These are phyloP conservation scores for Candida loeiensis DNA, from an alignment of 805 yeast species.

Conservation along the genomic window DNA sequence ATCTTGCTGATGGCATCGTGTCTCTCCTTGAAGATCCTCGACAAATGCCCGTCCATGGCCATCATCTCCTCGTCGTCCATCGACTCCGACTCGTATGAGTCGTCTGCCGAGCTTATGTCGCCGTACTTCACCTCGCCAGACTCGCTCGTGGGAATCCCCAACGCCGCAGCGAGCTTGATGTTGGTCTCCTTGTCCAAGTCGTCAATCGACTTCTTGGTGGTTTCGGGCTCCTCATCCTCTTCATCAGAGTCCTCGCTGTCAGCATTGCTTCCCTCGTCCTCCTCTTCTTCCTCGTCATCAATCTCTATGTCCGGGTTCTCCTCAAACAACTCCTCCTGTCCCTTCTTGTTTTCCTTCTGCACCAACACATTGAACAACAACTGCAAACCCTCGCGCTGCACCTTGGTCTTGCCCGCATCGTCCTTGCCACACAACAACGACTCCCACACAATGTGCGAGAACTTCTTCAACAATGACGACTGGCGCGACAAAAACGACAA, in stretches of 20 bases:
- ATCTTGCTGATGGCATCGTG: constrained; percentile 54
- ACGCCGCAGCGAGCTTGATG: constrained; percentile 63
- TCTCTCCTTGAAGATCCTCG: constrained; percentile 81
- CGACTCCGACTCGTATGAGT: constrained; percentile 61
- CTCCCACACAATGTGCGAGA: constrained; percentile 41
- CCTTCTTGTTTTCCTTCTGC: constrained; percentile 75
- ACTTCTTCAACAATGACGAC: constrained; percentile 34
- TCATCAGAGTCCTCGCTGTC: constrained; percentile 24
- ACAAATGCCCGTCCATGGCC: constrained; percentile 81
- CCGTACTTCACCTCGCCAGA: constrained; percentile 45
- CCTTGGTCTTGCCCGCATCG: constrained; percentile 24
- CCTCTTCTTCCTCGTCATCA: constrained; percentile 22
- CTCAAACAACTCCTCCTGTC: constrained; percentile 73
- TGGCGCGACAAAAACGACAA: constrained; percentile 44
- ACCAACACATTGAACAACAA: constrained; percentile 35
- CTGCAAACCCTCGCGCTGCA: constrained; percentile 32
- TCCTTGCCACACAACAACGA: constrained; percentile 31
- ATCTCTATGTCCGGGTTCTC: constrained; percentile 41
- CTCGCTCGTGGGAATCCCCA: constrained; percentile 53
- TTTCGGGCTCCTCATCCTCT: constrained; percentile 21
- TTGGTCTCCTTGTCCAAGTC: constrained; percentile 47
- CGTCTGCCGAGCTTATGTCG: constrained; percentile 38
- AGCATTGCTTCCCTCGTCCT: constrained; percentile 19
- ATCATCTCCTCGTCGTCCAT: constrained; percentile 98
- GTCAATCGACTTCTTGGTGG: constrained; percentile 12